Base-by-base conservation (phyloP, 2,329 filamentous ascomycete genomes). In the Periconia macrospinosa region DNA sequence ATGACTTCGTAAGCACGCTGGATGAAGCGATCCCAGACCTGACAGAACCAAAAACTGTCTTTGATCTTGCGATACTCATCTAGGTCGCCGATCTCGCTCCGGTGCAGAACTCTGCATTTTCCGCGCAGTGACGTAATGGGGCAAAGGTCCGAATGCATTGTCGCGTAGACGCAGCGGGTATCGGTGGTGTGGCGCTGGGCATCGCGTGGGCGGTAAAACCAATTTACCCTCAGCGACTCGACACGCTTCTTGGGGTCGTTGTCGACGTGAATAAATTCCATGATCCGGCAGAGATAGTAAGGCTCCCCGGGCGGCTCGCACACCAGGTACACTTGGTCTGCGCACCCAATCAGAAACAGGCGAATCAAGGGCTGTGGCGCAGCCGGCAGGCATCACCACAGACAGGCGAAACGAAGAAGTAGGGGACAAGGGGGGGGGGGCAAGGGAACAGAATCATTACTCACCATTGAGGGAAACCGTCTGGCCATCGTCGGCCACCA, bases 1-100 rank as follows among this genome's bases (percentile, higher is more conserved):
- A 99, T 93, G 50, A 97, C 90, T 67, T 99, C 94, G 81, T 97
- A 97, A 75, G 93, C 92, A 59, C 96, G 92, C 71, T 96, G 92
- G 60, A 99, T 97, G 78, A 97, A 99, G 54, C 94, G 90, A 77
- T 99, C 94, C 75, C 96, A 97, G 65, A 97, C 85, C 72, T 97
- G 96, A 68, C 96, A 93, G 73, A 91, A 99, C 90, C 92, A 99
- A 74, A 99, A 99, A 63, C 83, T 87, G 75, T 99, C 91, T 65
- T 89, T 88, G 23, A 81, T 85, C 73, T 90, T 93, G 71, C 92
- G 90, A 72, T 92, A 96, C 49, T 87, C 85, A 53, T 96, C 90
- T 61, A 97, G 78, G 68, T 90, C 87, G 35, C 84, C 77, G 56
- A 97, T 93, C 72, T 97, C 92, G 59, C 87, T 89, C 64, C 90